Evolutionary conservation across 148 eudicot genomes (phyloP).

Genomic region (Rhododendron williamsianum): DNA sequence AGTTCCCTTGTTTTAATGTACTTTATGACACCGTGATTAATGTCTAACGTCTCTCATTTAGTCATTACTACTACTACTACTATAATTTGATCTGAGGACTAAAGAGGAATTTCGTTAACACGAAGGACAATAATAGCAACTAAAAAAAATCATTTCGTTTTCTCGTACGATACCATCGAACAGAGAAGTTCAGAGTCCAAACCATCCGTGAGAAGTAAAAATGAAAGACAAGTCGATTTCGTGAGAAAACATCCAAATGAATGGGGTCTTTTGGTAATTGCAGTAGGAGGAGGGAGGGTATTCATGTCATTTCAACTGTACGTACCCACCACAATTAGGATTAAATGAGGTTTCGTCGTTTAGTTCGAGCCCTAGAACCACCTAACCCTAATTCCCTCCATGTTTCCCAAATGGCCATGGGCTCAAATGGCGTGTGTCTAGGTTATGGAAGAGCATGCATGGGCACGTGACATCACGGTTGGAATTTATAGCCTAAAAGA

Average conservation of each 20-base stretch:
- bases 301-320: neutral
- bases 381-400: neutral
- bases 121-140: neutral
- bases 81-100: neutral
- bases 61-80: neutral
- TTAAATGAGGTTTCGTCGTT: neutral
- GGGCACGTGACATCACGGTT: neutral
- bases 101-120: neutral
- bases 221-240: neutral
- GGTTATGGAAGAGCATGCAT: neutral
- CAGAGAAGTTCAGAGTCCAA: neutral
- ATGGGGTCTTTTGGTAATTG: neutral
- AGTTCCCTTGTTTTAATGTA: neutral
- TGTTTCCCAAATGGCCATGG: neutral
- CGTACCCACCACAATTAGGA: neutral
- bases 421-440: neutral
- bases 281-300: neutral
- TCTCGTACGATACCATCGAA: neutral
- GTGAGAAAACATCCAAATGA: neutral
- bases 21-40: neutral
- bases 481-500: neutral
- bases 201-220: neutral
- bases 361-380: neutral
- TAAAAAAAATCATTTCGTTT: neutral
- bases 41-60: neutral